These are phyloP conservation scores for Striga asiatica DNA, from an alignment of 257 asterid genomes.

Conservation along the genomic window DNA sequence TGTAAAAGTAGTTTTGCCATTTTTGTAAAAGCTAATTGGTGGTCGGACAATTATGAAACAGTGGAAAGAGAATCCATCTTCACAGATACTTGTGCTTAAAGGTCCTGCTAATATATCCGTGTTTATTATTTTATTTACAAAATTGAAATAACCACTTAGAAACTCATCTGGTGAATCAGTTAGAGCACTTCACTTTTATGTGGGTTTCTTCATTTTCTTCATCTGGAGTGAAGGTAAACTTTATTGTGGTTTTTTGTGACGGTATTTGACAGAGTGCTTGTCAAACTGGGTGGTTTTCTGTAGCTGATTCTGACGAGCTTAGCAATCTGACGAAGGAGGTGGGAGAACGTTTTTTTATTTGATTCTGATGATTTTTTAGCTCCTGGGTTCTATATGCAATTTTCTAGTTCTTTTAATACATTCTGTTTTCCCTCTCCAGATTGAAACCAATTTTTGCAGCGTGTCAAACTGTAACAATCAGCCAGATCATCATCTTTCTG, in stretches of 20 bases:
- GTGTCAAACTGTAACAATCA: constrained; percentile 32
- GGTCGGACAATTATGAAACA: constrained; percentile 3
- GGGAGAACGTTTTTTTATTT: not conserved
- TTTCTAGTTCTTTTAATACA: not conserved
- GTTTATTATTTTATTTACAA: not conserved
- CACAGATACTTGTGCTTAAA: constrained; percentile 6
- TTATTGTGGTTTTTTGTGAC: not conserved
- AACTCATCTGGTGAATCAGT: constrained; percentile 8
- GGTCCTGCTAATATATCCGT: not conserved
- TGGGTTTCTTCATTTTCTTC: constrained; percentile 9
- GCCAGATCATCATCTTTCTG: constrained; percentile 31
- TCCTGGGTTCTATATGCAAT: constrained; percentile 1
- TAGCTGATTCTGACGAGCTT: constrained; percentile 54
- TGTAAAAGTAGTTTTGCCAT: not conserved
- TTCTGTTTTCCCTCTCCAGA: constrained; percentile 23
- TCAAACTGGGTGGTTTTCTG: constrained; percentile 62
- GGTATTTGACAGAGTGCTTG: constrained; percentile 57
- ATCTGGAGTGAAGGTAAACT: constrained; percentile 3
- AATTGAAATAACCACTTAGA: not conserved
- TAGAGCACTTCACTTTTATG: constrained; percentile 1
- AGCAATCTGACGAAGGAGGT: constrained; percentile 50
- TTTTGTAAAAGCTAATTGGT: constrained; percentile 6
- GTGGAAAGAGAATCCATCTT: not conserved
- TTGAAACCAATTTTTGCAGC: constrained; percentile 38
- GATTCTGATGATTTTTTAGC: not conserved